Conservation (phyloP, 345 rosid species). For the Raphanus sativus region DNA sequence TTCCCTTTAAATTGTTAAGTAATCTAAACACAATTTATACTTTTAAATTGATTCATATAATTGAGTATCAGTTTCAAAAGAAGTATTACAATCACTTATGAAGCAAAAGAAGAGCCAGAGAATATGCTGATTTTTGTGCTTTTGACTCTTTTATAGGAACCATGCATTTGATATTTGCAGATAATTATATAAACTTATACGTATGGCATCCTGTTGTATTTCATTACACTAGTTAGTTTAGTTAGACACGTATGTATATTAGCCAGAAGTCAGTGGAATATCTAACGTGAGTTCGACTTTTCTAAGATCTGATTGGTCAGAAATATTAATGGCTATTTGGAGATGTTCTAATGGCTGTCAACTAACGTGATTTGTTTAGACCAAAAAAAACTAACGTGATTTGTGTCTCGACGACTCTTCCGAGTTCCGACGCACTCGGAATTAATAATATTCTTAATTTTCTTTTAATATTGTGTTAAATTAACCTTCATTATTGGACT, state of each 20-base stretch:
- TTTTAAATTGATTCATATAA: not conserved
- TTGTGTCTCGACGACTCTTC: slow-evolving; percentile 18
- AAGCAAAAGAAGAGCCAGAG: not conserved
- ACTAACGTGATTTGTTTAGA: slow-evolving; percentile 25
- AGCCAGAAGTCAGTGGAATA: slow-evolving; percentile 16
- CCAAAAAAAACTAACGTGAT: slow-evolving; percentile 20
- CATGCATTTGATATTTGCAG: not conserved
- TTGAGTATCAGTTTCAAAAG: not conserved
- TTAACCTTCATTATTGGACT: slow-evolving; percentile 20
- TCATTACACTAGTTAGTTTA: not conserved
- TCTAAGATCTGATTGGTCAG: slow-evolving; percentile 27
- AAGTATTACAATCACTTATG: not conserved
- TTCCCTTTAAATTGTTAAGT: not conserved
- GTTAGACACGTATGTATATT: slow-evolving; percentile 3
- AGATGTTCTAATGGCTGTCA: slow-evolving; percentile 24
- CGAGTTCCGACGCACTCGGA: slow-evolving; percentile 33
- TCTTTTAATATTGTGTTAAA: not conserved
- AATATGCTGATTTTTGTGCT: not conserved
- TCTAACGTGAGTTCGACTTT: slow-evolving; percentile 6
- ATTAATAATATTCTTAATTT: slow-evolving; percentile 1
- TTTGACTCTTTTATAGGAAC: not conserved
- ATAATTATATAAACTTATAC: not conserved
- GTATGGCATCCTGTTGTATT: not conserved
- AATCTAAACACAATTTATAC: not conserved
- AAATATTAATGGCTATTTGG: slow-evolving; percentile 26